Conservation (phyloP, 495 filamentous ascomycete genomes). For the Penicillium ucsense region DNA sequence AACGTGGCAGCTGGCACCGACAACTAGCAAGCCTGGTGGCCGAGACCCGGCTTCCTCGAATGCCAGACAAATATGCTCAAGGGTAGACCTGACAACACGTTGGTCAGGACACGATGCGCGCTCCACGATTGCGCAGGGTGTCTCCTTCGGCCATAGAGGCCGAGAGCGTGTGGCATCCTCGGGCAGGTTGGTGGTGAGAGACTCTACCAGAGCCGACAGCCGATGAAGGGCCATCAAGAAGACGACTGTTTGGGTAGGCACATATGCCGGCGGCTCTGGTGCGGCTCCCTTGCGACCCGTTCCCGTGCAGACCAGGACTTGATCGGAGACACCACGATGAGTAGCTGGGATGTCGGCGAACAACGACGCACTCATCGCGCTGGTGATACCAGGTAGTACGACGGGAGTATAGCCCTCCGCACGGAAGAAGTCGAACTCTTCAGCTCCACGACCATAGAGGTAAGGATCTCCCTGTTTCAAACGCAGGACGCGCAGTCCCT, state of each 20-base stretch:
- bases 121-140: slow-evolving; percentile 88
- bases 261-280: slow-evolving; percentile 69
- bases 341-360: slow-evolving; percentile 84
- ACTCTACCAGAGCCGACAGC: slow-evolving; percentile 57
- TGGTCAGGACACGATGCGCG: slow-evolving; percentile 93
- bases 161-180: slow-evolving; percentile 15
- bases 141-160: slow-evolving; percentile 41
- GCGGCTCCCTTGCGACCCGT: slow-evolving; percentile 87
- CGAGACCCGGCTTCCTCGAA: slow-evolving; percentile 84
- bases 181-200: slow-evolving; percentile 38
- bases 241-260: slow-evolving; percentile 72
- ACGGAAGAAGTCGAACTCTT: slow-evolving; percentile 84
- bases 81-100: slow-evolving; percentile 76
- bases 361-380: slow-evolving; percentile 73
- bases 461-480: slow-evolving; percentile 97
- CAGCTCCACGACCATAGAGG: slow-evolving; percentile 86
- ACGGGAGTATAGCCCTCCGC: slow-evolving; percentile 55
- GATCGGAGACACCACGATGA: slow-evolving; percentile 81
- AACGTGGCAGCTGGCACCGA: slow-evolving; percentile 75
- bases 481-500: slow-evolving; percentile 71
- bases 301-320: slow-evolving; percentile 88
- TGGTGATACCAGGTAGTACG: slow-evolving; percentile 86
- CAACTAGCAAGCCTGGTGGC: slow-evolving; percentile 84
- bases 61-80: slow-evolving; percentile 67
- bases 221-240: slow-evolving; percentile 94